Evolutionary conservation across 2,329 filamentous ascomycete genomes (phyloP), one percentile per base, ranked within the genome.

Genomic region (Colletotrichum truncatum): DNA sequence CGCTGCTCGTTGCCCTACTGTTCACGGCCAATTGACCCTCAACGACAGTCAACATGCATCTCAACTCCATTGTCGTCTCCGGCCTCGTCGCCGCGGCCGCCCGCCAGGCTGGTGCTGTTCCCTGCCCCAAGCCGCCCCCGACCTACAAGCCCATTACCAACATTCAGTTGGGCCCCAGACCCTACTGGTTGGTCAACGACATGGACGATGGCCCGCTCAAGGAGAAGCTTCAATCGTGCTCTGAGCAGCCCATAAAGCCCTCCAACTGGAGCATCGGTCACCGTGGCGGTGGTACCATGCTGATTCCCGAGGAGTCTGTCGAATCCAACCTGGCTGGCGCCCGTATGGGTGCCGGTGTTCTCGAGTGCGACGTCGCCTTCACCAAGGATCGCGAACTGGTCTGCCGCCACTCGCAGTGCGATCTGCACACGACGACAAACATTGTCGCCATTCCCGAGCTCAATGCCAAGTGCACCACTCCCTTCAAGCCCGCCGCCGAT

Each of bases 301-400:
- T 88, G 72, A 86, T 91, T 60, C 89, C 89, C 16, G 89, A 91
- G 77, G 86, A 91, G 76, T 87, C 86, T 30, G 74, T 80, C 46
- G 81, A 90, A 75, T 86, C 86, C 5, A 82, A 85, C 71, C 75
- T 87, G 54, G 89, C 89, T 0, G 89, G 88, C 39, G 84, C 85
- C n/a, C 82, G 89, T 18, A 90, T 90, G 88, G 89, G 89, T 28
- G 86, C 88, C 5, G 89, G 89, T 41, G 81, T 91, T 43, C 82
- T 89, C 54, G 89, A 91, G 76, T 91, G 89, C 75, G 89, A 91
- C 73, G 88, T 90, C 14, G 82, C 86, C 34, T 91, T 91, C 77
- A 91, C 89, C 64, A 83, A 81, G 68, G 89, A 91, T 75, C 82
- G 82, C 28, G 77, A 88, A 72, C 85, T 91, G n/a, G 89, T 91